Percentiles rank a stretch among this genome's conserved stretches.
Conservation (phyloP, 2,329 filamentous ascomycete species). For the Ramichloridium luteum region DNA sequence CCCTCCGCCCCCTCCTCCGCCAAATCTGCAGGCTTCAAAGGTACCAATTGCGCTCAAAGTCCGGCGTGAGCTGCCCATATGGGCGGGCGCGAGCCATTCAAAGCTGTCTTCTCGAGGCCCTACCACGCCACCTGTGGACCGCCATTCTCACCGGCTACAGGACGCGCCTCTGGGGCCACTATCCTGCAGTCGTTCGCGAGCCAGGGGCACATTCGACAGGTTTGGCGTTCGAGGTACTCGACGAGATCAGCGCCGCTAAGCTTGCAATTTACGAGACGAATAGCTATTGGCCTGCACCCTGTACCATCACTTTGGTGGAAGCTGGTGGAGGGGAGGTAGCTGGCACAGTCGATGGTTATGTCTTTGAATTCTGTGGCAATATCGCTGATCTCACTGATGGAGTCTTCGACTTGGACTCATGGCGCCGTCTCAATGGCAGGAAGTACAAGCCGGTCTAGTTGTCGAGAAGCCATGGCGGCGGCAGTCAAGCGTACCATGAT, state of each 20-base stretch:
- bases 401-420: conserved; percentile 4
- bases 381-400: conserved; percentile 5
- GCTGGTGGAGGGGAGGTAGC: not conserved
- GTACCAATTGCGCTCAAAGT: too few species aligned
- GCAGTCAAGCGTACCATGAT: too few species aligned
- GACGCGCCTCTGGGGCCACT: conserved; percentile 28
- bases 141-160: conserved; percentile 23
- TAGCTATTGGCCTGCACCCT: conserved; percentile 29
- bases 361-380: conserved; percentile 7
- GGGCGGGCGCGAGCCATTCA: too few species aligned
- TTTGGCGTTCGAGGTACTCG: conserved; percentile 22
- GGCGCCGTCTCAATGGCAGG: conserved; percentile 1
- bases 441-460: too few species aligned
- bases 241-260: conserved; percentile 23
- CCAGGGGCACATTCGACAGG: conserved; percentile 16
- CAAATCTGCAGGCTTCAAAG: too few species aligned
- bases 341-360: conserved; percentile 3
- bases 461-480: too few species aligned
- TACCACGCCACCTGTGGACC: too few species aligned
- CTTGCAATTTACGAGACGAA: conserved; percentile 28
- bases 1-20: too few species aligned
- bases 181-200: conserved; percentile 29
- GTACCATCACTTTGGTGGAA: conserved; percentile 15
- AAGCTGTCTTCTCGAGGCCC: too few species aligned
- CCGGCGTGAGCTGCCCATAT: too few species aligned